Evolutionary conservation across 2,329 filamentous ascomycete genomes (phyloP).

Genomic region (Talaromyces sp.): DNA sequence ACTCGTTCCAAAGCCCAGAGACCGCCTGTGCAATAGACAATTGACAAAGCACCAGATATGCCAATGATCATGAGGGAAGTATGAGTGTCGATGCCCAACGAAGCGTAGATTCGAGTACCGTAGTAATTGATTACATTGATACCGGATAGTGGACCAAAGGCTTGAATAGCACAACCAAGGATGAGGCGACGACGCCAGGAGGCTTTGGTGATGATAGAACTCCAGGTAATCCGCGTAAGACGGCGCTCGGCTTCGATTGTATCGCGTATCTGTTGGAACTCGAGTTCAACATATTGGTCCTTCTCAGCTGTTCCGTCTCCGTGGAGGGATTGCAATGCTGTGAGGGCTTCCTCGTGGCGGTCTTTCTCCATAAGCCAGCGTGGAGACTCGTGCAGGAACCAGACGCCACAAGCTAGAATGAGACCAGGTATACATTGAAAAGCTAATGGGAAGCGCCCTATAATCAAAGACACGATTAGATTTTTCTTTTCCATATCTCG

Average conservation of each 20-base stretch:
- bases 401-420: constrained; percentile 29
- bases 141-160: constrained; percentile 45
- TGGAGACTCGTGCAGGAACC: constrained; percentile 30
- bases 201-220: constrained; percentile 35
- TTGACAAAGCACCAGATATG: constrained; percentile 46
- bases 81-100: constrained; percentile 40
- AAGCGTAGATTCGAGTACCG: constrained; percentile 39
- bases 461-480: no score
- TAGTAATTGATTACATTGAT: constrained; percentile 45
- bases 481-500: no score
- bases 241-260: constrained; percentile 34
- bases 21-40: constrained; percentile 45
- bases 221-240: constrained; percentile 25
- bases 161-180: constrained; percentile 45
- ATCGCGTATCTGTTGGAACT: constrained; percentile 38
- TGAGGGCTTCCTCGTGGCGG: constrained; percentile 24
- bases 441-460: constrained; percentile 29
- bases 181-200: constrained; percentile 44
- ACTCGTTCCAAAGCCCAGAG: constrained; percentile 43
- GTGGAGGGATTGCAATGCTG: no score
- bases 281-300: constrained; percentile 29
- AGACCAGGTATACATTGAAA: constrained; percentile 38
- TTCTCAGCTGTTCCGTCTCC: no score
- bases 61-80: constrained; percentile 49
- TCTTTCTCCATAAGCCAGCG: constrained; percentile 36